Base-by-base conservation (phyloP, 495 filamentous ascomycete species). In the Aspergillus mulundensis region DNA sequence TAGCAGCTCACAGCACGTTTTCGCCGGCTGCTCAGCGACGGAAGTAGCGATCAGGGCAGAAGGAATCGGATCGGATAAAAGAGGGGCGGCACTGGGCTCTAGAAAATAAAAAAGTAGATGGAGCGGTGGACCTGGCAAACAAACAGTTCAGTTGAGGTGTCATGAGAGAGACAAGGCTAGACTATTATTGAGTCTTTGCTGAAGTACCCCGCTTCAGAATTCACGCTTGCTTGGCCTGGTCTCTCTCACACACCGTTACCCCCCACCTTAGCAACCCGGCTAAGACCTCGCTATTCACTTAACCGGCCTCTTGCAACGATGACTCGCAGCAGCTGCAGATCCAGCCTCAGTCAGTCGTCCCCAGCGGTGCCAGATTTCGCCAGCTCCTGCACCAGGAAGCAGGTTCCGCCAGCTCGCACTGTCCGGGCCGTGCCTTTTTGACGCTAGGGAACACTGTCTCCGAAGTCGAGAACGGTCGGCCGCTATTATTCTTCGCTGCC, bases 1-100 rank as follows among this genome's bases (percentile, higher is more conserved):
- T 56, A 42, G 36, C 18, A 38, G 46, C 38, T 44, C 46, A 23
- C 14, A 25, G 18, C 54, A 19, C 11, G 38, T 38, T 57, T 18
- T 48, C 38, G 40, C 25, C 24, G 16, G 48, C 18, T 39, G 32
- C 44, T 23, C 23, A 23, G 34, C 45, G n/a, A 38, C 44, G 34
- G 36, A 50, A 40, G 54, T 30, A 50, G 47, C 39, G 50, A 41
- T 25, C 46, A 45, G 23, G 1, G 24, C 19, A 10, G 18, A 24
- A 8, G 30, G 24, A 23, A 39, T 41, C 38, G 10, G 43, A 43
- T 30, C 38, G 50, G 50, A 39, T 38, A 44, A 57, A 34, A 24
- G 21, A 14, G 15, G 45, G 23, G 18, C 40, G 28, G 19, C 8
- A 19, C 44, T 49, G 32, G 49, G 39, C 10, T 43, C 25, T 21